phyloP scores from a whole-genome alignment of 1,139 yeast genomes.

The Diutina ranongensis region DNA sequence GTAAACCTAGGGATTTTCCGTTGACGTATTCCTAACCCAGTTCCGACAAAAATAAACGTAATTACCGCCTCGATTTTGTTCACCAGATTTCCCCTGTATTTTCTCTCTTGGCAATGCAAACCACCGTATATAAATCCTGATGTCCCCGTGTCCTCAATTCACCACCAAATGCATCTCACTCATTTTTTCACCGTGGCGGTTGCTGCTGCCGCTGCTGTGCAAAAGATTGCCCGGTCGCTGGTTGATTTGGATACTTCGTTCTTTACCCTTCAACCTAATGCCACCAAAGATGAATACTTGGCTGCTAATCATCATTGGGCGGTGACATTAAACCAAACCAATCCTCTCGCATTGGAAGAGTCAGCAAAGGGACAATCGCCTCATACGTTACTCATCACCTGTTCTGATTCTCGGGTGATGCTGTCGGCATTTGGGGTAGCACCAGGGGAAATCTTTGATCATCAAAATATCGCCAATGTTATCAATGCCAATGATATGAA shows the following conservation, averaged over 20 bases:
- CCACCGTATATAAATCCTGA: no score
- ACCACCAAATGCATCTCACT: background rate
- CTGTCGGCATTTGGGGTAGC: conserved; percentile 1
- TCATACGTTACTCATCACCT: conserved; percentile 3
- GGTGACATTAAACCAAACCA: background rate
- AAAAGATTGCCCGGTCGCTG: no score
- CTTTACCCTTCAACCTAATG: background rate
- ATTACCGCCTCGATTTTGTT: no score
- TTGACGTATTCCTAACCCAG: no score
- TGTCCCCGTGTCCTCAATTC: no score
- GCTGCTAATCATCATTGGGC: conserved; percentile 1
- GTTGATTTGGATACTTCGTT: background rate
- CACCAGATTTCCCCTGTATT: no score
- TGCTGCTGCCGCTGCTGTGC: background rate
- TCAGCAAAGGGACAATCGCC: conserved; percentile 4
- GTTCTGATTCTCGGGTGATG: conserved; percentile 3
- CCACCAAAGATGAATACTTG: background rate
- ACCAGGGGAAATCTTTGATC: conserved; percentile 5
- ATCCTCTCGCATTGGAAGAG: background rate
- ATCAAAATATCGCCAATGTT: conserved; percentile 4
- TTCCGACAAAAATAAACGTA: no score
- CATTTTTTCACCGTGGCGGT: background rate
- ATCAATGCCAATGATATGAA: background rate
- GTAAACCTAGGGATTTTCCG: no score
- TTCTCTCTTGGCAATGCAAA: no score